Conservation (phyloP, 768 basidiomycete genomes). For the Astraeus odoratus region DNA sequence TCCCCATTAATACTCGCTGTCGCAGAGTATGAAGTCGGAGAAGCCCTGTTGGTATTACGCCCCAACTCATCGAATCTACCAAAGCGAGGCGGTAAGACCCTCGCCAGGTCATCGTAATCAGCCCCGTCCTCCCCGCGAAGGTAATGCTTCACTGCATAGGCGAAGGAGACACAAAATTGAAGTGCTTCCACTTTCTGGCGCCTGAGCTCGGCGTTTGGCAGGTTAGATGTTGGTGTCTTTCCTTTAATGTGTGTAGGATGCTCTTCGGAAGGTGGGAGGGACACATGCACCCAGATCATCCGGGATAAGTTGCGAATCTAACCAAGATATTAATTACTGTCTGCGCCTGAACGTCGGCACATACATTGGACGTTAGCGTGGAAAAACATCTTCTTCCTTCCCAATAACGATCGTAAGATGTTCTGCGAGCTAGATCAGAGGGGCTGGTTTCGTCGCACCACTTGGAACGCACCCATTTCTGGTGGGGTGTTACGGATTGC, state of each 20-base stretch:
- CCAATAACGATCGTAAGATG: slow-evolving; percentile 82
- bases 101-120: slow-evolving; percentile 58
- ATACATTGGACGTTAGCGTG: slow-evolving; percentile 55
- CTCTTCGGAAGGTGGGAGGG: slow-evolving; percentile 52
- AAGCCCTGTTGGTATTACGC: slow-evolving; percentile 30
- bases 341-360: background rate
- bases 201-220: slow-evolving; percentile 48
- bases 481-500: background rate
- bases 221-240: slow-evolving; percentile 39
- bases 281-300: slow-evolving; percentile 72
- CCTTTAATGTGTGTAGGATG: slow-evolving; percentile 39
- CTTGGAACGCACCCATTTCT: slow-evolving; percentile 60
- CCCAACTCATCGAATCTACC: slow-evolving; percentile 39
- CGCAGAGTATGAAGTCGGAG: slow-evolving; percentile 36
- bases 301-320: slow-evolving; percentile 69
- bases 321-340: background rate
- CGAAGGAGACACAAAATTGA: slow-evolving; percentile 61
- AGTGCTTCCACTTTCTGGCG: slow-evolving; percentile 65
- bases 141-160: slow-evolving; percentile 72
- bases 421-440: slow-evolving; percentile 35
- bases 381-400: slow-evolving; percentile 87
- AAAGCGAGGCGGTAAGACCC: slow-evolving; percentile 60
- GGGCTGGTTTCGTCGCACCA: background rate
- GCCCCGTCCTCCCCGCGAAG: slow-evolving; percentile 79
- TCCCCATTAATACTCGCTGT: slow-evolving; percentile 29